phyloP scores from a whole-genome alignment of 139 green algal species.

The Prasinococcaceae sp. region DNA sequence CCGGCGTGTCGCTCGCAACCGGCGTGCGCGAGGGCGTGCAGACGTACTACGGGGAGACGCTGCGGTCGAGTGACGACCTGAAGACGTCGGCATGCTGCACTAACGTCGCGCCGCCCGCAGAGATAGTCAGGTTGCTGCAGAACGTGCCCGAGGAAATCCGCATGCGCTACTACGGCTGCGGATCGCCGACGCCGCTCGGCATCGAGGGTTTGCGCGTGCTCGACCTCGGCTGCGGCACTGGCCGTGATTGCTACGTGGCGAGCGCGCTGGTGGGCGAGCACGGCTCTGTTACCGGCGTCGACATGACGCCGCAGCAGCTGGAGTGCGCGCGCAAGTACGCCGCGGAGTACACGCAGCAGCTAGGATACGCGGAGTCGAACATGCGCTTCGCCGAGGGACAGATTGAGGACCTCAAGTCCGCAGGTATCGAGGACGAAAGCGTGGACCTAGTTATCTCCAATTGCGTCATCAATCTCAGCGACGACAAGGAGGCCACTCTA shows the following conservation, averaged over 20 bases:
- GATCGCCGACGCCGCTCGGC: conserved; percentile 70
- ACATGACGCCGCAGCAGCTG: conserved; percentile 91
- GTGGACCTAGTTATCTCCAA: conserved; percentile 91
- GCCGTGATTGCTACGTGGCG: conserved; percentile 85
- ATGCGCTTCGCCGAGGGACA: conserved; percentile 70
- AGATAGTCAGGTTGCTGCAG: conserved; percentile 13
- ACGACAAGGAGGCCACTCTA: conserved; percentile 62
- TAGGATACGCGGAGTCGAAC: conserved; percentile 63
- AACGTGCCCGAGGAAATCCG: conserved; percentile 40
- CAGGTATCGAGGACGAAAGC: conserved; percentile 45
- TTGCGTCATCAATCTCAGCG: conserved; percentile 85
- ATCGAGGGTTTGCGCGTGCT: conserved; percentile 46
- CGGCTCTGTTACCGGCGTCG: conserved; percentile 49
- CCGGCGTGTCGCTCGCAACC: no score
- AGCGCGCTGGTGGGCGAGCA: conserved; percentile 62
- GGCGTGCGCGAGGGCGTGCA: no score
- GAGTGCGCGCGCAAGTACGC: conserved; percentile 54
- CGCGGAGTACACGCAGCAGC: conserved; percentile 40
- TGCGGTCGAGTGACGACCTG: conserved; percentile 53
- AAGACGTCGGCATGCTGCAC: conserved; percentile 73
- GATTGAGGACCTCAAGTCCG: conserved; percentile 76
- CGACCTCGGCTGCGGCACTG: conserved; percentile 55
- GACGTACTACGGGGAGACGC: conserved; percentile 69
- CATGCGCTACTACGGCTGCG: conserved; percentile 84
- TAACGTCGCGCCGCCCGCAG: conserved; percentile 21